A percentile compares a stretch with the other conserved stretches of the same genome.
Conservation (phyloP, 2,329 filamentous ascomycete species). For the Mycosphaerelloides madeirae region DNA sequence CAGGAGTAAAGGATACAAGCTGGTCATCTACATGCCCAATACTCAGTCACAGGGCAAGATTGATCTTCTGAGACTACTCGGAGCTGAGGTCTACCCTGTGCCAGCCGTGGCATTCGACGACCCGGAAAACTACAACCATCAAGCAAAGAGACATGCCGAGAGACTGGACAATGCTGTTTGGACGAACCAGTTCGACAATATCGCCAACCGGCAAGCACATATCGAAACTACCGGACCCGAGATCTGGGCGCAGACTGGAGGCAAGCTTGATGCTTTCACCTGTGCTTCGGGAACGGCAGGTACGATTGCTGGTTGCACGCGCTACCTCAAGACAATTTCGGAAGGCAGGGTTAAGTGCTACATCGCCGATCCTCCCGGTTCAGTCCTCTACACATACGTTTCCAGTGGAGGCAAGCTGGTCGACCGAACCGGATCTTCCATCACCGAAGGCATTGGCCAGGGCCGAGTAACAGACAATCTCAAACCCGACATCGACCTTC, state of each 20-base stretch:
- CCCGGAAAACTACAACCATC: constrained; percentile 96
- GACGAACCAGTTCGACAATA: constrained; percentile 99
- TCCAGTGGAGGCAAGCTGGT: constrained; percentile 74
- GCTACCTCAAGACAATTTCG: constrained; percentile 80
- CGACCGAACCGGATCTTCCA: constrained; percentile 80
- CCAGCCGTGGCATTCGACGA: constrained; percentile 94
- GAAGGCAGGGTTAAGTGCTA: constrained; percentile 76
- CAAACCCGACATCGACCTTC: constrained; percentile 71
- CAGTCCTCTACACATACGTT: constrained; percentile 89
- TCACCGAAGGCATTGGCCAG: constrained; percentile 97
- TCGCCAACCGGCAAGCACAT: constrained; percentile 86
- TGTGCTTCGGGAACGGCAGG: constrained; percentile 92
- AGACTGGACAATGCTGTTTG: constrained; percentile 81
- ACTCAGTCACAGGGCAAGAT: constrained; percentile 98
- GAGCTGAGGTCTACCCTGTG: constrained; percentile 92
- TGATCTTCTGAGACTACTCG: constrained; percentile 81
- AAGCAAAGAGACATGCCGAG: constrained; percentile 86
- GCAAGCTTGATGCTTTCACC: constrained; percentile 87
- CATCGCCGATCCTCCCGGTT: constrained; percentile 90
- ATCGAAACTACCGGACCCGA: constrained; percentile 96
- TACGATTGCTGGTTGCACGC: constrained; percentile 81
- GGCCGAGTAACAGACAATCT: constrained; percentile 95
- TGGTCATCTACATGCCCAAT: constrained; percentile 99
- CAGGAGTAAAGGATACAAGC: constrained; percentile 81
- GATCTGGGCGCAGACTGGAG: constrained; percentile 88